Base-by-base conservation (phyloP, 805 yeast genomes). In the Nakazawaea ishiwadae region DNA sequence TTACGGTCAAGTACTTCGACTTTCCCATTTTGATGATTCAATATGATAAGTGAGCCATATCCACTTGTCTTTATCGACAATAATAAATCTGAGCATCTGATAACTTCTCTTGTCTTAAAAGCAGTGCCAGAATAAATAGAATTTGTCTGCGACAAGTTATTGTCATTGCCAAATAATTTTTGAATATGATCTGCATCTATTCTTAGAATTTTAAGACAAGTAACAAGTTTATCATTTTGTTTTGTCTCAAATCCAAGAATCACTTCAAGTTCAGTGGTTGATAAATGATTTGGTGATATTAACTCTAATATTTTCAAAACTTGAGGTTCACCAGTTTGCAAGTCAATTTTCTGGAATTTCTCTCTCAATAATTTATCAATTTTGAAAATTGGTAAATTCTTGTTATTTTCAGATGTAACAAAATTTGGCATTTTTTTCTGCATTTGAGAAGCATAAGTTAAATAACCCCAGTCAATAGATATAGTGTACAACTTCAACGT, bases 391-490 rank as follows among this genome's bases (percentile, higher is more conserved):
- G 83, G 82, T 6, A 58, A 52, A 11, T 47, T 62, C 48, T 65
- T 72, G 27, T 57, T 56, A 15, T 65, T 70, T 23, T 63, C 66
- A 1, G 80, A 79, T 0, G 79, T 75, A 45, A 68, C 69, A 49
- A 61, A 75, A 45, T 69, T 69, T 7, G 79, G 79, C 39, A 66
- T 70, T 11, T 63, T 59, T 36, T 65, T 62, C 42, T 73, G 69
- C 26, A 65, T 63, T 35, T 62, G 63, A 6, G 79, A 75, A 4
- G 79, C 67, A 30, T 65, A 69, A 1, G 60, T 56, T 23, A 77
- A 55, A 44, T 62, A 71, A 1, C 80, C 81, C 86, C 86, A 81
- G 45, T 77, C 71, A 9, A 80, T 60, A 0, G 49, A 37, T 4
- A 79, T 52, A 18, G 57, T 51, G 51, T 66, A 79, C 1, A 76